These are phyloP conservation scores for Phytophthora uliginosa DNA, from an alignment of 352 stramenopile genomes.

Conservation along the genomic window DNA sequence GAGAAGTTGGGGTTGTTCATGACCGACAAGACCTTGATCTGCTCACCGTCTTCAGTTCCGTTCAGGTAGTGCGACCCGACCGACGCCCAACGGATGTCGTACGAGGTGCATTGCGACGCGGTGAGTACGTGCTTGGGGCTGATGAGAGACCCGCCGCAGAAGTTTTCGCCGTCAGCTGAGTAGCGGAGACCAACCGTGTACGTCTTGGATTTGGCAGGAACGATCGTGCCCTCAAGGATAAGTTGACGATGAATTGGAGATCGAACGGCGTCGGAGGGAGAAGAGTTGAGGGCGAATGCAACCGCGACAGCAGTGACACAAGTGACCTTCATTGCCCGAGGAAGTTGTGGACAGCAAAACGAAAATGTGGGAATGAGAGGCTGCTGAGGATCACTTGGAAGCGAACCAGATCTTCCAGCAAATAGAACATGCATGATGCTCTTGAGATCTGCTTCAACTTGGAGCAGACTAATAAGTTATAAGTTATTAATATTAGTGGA, in stretches of 20 bases:
- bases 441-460: conserved; percentile 6
- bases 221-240: not conserved
- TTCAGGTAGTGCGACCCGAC: conserved; percentile 1
- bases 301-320: not conserved
- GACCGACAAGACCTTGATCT: conserved; percentile 1
- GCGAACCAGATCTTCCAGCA: not conserved
- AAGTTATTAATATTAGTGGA: too few relatives aligned
- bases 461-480: too few relatives aligned
- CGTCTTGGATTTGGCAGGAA: not conserved
- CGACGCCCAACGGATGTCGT: not conserved
- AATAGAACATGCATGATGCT: conserved; percentile 1
- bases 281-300: not conserved
- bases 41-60: not conserved
- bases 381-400: not conserved
- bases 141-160: not conserved
- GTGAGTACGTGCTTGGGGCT: not conserved
- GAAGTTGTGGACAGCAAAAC: not conserved
- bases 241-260: not conserved
- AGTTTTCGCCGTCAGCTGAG: not conserved
- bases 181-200: not conserved
- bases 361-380: not conserved
- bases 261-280: not conserved
- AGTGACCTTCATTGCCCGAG: not conserved
- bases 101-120: not conserved
- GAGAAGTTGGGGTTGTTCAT: conserved; percentile 3